Base-by-base conservation (phyloP, 176 grass and related monocot species). In the Triticum dicoccoides region DNA sequence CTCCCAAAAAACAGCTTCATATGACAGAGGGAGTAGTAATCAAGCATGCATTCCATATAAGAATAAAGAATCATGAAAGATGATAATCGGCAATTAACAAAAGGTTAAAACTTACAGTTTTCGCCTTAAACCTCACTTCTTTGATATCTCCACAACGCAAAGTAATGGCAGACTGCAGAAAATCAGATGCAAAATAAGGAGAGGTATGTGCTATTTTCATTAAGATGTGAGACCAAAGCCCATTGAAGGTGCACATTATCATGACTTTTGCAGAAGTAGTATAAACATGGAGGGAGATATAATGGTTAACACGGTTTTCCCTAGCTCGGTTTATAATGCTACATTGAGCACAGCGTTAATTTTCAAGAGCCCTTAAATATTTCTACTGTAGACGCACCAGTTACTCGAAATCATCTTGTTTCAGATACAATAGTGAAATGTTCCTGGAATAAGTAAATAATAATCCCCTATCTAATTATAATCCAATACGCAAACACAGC, bases 101-200 rank as follows among this genome's bases (percentile, higher is more conserved):
- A 51, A 49, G 4, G 47, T 15, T 51, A 51, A 51, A 77, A 90
- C 93, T 92, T 83, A 95, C 93, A 45, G 90, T 95, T 88, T 95
- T 95, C 34, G 61, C 88, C 82, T 95, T 92, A 90, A 92, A 95
- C 3, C 88, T 65, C 61, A 95, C 93, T 84, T 90, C 90, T 87
- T 92, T 95, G 80, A 86, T 92, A 29, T 92, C 88, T 2, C 90
- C 88, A 25, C 70, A 35, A 75, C 90, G 90, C 38, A 92, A 82
- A 39, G 79, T 32, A 68, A 90, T 73, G 58, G 88, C 82, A 69
- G 93, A 90, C 93, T 95, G 88, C 80, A 87, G 25, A 85, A 76
- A 77, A 90, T 17, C 17, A 91, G 73, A 80, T 29, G 34, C 32
- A 54, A 54, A 17, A 70, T 34, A 59, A 82, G 39, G 38, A 61